Evolutionary conservation across 495 filamentous ascomycete species (phyloP), one percentile per base, ranked within the genome.

Genomic region (Lentithecium fluviatile): DNA sequence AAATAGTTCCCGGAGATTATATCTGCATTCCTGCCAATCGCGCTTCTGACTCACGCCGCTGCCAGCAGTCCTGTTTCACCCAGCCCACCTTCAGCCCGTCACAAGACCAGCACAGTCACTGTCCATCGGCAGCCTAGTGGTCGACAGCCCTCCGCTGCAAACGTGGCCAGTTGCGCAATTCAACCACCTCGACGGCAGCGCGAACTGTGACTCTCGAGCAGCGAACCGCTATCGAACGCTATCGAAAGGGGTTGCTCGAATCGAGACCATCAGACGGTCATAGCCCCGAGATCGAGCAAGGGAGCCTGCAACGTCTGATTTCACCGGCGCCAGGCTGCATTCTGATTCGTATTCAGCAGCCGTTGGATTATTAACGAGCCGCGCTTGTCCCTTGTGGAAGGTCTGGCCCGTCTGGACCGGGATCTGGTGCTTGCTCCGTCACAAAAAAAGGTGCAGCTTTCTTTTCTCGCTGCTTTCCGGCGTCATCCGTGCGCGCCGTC

Each of bases 1-100:
- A 64, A 64, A 64, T 64, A n/a, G 55, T 47, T 40, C 4, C 54
- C 61, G 61, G 61, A 64, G 54, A 64, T 64, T 64, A 62, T 56
- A 49, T 57, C 46, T 56, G 55, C 36, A 47, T 6, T 34, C 34
- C 55, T 54, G 54, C 54, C 61, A 64, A 64, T 64, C 54, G 45
- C 42, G 24, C 24, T 26, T 46, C 48, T 56, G 37, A 57, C 12
- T 48, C 56, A 29, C 34, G n/a, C 11, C n/a, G 20, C 37, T 52
- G 58, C 48, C 47, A 60, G 25, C 50, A 43, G 37, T 40, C 32
- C 47, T 57, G 60, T 63, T 52, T 60, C 58, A 54, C n/a, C 34
- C 29, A 32, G 23, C 29, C 24, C n/a, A 19, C 24, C 60, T 45
- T 57, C 34, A 51, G 60, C 51, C 60, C 45, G 19, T n/a, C 19